A percentile compares a stretch with the other conserved stretches of the same genome.
Conservation (phyloP, 805 yeast genomes). For the Spathaspora girioi region DNA sequence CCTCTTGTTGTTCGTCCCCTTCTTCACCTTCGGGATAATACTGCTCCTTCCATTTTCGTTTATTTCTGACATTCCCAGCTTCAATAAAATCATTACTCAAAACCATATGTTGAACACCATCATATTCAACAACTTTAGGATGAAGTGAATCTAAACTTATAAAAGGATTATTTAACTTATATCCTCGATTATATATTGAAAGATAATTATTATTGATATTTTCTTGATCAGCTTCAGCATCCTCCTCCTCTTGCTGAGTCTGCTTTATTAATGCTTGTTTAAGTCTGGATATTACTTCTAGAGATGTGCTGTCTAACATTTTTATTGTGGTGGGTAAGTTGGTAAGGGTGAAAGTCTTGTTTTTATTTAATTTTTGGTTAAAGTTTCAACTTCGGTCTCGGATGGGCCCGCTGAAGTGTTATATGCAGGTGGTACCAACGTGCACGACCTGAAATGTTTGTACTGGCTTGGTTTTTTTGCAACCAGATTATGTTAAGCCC, state of each 20-base stretch:
- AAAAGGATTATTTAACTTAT: conserved; percentile 13
- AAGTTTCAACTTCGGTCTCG: neutral
- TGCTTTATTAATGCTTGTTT: conserved; percentile 27
- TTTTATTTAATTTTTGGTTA: neutral
- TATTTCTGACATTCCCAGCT: conserved; percentile 21
- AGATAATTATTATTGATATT: conserved; percentile 2
- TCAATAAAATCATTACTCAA: conserved; percentile 34
- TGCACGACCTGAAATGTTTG: neutral
- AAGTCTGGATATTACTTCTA: conserved; percentile 35
- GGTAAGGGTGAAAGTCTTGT: neutral
- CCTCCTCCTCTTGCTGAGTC: conserved; percentile 2
- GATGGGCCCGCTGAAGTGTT: too few relatives aligned
- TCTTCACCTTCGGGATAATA: conserved; percentile 13
- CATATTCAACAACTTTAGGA: conserved; percentile 37
- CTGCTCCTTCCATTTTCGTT: conserved; percentile 34
- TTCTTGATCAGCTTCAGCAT: conserved; percentile 1
- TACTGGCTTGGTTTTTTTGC: too few relatives aligned
- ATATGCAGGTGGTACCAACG: too few relatives aligned
- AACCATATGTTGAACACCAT: conserved; percentile 32
- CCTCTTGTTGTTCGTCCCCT: conserved; percentile 1
- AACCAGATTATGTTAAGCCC: too few relatives aligned
- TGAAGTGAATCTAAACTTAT: conserved; percentile 15
- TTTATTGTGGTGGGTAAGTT: neutral
- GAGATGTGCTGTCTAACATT: conserved; percentile 37
- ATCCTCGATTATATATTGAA: conserved; percentile 23